Conservation (phyloP, 129 eudicot species). For the Escallonia herrerae region DNA sequence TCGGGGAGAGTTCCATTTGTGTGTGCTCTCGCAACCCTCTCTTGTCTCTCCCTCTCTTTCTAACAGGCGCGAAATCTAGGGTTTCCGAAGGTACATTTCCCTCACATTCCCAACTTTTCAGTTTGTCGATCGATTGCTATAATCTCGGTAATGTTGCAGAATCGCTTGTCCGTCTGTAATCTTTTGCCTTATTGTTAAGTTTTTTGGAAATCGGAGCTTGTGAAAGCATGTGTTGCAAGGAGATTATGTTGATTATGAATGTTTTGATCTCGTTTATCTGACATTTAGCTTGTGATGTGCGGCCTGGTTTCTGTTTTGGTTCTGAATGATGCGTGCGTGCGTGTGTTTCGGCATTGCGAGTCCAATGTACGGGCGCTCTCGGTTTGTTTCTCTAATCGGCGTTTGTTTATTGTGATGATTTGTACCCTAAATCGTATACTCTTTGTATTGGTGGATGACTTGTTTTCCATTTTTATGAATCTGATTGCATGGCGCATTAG, state of each 20-base stretch:
- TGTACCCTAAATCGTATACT: no score
- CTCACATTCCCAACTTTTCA: not conserved
- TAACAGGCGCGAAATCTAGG: not conserved
- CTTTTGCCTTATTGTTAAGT: no score
- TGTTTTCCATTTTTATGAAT: no score
- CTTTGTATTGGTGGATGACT: no score
- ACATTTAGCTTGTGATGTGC: no score
- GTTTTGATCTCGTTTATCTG: no score
- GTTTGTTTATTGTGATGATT: not conserved
- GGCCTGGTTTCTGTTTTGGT: no score
- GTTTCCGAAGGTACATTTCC: constrained; percentile 16
- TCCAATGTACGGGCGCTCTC: not conserved
- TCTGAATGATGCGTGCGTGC: not conserved
- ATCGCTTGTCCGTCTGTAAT: no score
- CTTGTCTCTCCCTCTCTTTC: constrained; percentile 1
- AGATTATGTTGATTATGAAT: no score
- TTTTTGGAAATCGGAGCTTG: not conserved
- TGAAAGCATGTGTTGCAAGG: not conserved
- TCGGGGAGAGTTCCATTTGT: not conserved
- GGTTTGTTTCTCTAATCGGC: not conserved
- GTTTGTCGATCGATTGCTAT: not conserved
- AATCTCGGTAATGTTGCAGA: no score
- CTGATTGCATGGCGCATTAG: no score
- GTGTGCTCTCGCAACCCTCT: not conserved
- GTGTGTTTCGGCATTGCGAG: not conserved